Evolutionary conservation across 73 alveolate species (phyloP), one percentile per base, ranked within the genome.

Genomic region (Stentor roeselii): DNA sequence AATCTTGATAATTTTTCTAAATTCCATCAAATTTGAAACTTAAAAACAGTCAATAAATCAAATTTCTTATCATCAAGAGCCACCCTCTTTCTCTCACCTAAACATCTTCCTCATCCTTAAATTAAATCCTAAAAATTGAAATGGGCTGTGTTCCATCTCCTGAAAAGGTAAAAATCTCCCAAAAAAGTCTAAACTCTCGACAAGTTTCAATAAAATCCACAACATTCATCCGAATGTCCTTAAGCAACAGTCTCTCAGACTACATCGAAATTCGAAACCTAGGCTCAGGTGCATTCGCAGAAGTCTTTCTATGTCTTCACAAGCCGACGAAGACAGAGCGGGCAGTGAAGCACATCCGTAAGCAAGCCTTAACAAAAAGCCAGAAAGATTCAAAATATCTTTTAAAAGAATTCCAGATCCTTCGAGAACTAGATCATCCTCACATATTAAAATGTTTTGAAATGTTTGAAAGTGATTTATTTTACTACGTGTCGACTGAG

Each of bases 371-470:
- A 21, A 31, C 35, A 36, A 0, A 0, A 30, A 59, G 74, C 32
- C 35, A 87, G 75, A 34, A 59, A 74, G 50, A 75, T 36, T 31
- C 27, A 61, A 90, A 89, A 78, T 4, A 39, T 0, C 76, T 59
- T 38, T 88, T 83, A 42, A 58, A 83, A 21, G 83, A 83, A n/a
- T 74, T 67, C 11, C 80, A 83, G 61, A 82, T 78, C 75, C 32
- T 32, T n/a, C n/a, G n/a, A n/a, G n/a, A n/a, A n/a, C 42, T 30
- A 30, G 82, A 94, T 41, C 98, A 94, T 87, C 98, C 98, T 3
- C 89, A 92, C 84, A 92, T 94, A 67, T 90, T 94, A 11, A 94
- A 86, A 83, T 39, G 92, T 40, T 94, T 78, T 87, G 98, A 94
- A 80, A 90, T 87, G 84, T 94, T 77, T 92, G 82, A 86, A 82